phyloP scores from a whole-genome alignment of 805 yeast species.

The Sugiyamaella smithiae region DNA sequence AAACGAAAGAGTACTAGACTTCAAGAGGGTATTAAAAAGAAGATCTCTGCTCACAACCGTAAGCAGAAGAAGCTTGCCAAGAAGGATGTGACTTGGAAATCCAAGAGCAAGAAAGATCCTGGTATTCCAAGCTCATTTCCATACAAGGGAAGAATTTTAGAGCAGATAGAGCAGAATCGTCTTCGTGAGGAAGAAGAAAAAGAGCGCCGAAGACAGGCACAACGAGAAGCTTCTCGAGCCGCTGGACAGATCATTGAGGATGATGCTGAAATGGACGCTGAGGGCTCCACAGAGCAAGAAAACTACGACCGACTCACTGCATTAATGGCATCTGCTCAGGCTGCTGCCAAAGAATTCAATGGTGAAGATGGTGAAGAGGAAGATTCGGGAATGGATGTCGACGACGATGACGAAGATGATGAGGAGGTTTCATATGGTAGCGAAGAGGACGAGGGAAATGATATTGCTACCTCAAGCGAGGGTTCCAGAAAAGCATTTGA shows the following conservation, averaged over 20 bases:
- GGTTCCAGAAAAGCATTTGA: slow-evolving; percentile 73
- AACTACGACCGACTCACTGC: slow-evolving; percentile 69
- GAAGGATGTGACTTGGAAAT: slow-evolving; percentile 92
- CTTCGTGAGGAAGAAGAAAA: slow-evolving; percentile 42
- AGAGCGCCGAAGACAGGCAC: slow-evolving; percentile 37
- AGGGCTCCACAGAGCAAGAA: slow-evolving; percentile 28
- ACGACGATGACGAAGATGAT: slow-evolving; percentile 40
- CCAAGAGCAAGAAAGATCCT: slow-evolving; percentile 77
- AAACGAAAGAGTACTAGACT: slow-evolving; percentile 89
- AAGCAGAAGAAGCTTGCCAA: slow-evolving; percentile 80
- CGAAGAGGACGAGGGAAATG: slow-evolving; percentile 42
- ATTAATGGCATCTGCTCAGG: slow-evolving; percentile 82
- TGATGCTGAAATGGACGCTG: slow-evolving; percentile 36
- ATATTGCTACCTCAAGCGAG: slow-evolving; percentile 38
- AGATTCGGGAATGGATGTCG: slow-evolving; percentile 44
- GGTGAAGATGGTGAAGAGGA: slow-evolving; percentile 47
- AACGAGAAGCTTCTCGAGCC: slow-evolving; percentile 33
- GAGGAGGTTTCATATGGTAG: slow-evolving; percentile 52
- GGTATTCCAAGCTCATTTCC: slow-evolving; percentile 97
- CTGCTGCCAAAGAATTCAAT: slow-evolving; percentile 73
- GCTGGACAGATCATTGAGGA: slow-evolving; percentile 37
- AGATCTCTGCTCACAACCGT: slow-evolving; percentile 86
- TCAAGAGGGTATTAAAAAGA: slow-evolving; percentile 95
- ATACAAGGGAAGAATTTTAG: slow-evolving; percentile 78
- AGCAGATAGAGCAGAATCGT: slow-evolving; percentile 50